Evolutionary conservation across 2,329 filamentous ascomycete species (phyloP).

Genomic region (Lachnellula occidentalis): DNA sequence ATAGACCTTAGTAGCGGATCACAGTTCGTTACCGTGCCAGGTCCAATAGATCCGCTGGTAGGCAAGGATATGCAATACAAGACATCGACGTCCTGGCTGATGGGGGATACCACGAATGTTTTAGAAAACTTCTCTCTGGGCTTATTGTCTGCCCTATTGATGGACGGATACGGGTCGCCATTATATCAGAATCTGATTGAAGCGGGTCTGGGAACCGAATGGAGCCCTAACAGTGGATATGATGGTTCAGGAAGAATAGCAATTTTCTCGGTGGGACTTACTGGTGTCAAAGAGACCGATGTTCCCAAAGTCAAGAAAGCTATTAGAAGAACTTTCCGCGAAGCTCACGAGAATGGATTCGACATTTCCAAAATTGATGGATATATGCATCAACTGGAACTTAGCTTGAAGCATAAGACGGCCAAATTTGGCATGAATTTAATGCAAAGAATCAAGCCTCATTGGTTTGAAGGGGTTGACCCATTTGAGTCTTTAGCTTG

Average conservation of each 20-base stretch:
- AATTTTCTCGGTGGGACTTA: constrained; percentile 86
- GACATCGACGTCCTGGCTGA: constrained; percentile 88
- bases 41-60: constrained; percentile 81
- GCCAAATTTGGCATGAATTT: constrained; percentile 90
- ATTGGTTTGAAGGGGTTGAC: constrained; percentile 94
- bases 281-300: constrained; percentile 78
- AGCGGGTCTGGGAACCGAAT: constrained; percentile 83
- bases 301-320: constrained; percentile 70
- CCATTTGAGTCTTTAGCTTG: constrained; percentile 87
- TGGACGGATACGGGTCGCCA: constrained; percentile 93
- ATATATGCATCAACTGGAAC: constrained; percentile 86
- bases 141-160: constrained; percentile 74
- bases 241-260: constrained; percentile 71
- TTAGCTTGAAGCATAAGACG: constrained; percentile 93
- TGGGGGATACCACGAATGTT: constrained; percentile 75
- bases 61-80: constrained; percentile 85
- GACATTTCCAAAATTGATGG: constrained; percentile 88
- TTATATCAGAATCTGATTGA: constrained; percentile 87
- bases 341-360: constrained; percentile 71
- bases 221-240: constrained; percentile 90
- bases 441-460: constrained; percentile 79
- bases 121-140: constrained; percentile 84
- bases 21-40: constrained; percentile 63
- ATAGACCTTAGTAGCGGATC: constrained; percentile 65
- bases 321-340: constrained; percentile 66